phyloP scores from a whole-genome alignment of 441 rosid genomes.

The Raphanus hybrid region DNA sequence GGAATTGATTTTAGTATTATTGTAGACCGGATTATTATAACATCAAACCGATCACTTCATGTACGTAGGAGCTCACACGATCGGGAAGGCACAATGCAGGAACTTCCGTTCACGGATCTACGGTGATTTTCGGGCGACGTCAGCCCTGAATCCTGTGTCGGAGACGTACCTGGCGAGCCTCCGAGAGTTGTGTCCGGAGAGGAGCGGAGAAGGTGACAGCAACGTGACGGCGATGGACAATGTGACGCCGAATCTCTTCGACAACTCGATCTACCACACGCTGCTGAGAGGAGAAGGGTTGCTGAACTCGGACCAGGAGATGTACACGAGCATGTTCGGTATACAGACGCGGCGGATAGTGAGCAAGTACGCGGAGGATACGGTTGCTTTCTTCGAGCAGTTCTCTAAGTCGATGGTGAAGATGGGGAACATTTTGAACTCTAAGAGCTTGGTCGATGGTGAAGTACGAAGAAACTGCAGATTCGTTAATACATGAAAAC shows the following conservation, averaged over 20 bases:
- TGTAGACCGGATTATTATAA: background rate
- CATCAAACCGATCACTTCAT: slow-evolving; percentile 2
- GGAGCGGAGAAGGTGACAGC: slow-evolving; percentile 53
- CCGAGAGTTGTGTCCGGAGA: slow-evolving; percentile 50
- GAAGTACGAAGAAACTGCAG: slow-evolving; percentile 70
- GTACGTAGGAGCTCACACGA: slow-evolving; percentile 67
- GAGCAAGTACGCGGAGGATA: slow-evolving; percentile 54
- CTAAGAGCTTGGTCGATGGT: slow-evolving; percentile 58
- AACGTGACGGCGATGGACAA: slow-evolving; percentile 61
- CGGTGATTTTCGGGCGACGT: slow-evolving; percentile 52
- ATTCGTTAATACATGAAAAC: slow-evolving; percentile 57
- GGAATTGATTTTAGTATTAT: background rate
- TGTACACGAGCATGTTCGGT: slow-evolving; percentile 63
- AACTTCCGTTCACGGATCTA: slow-evolving; percentile 58
- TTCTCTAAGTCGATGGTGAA: slow-evolving; percentile 72
- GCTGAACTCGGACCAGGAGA: slow-evolving; percentile 67
- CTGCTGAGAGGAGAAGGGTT: slow-evolving; percentile 63
- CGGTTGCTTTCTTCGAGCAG: slow-evolving; percentile 62
- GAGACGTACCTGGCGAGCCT: slow-evolving; percentile 47
- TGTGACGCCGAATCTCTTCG: slow-evolving; percentile 60
- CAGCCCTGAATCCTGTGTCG: slow-evolving; percentile 42
- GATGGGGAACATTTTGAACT: slow-evolving; percentile 65
- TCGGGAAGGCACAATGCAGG: slow-evolving; percentile 69
- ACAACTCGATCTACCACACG: slow-evolving; percentile 58
- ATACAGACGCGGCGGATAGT: slow-evolving; percentile 55